These are phyloP conservation scores for Ceriops tagal DNA, from an alignment of 345 rosid species.

Conservation along the genomic window DNA sequence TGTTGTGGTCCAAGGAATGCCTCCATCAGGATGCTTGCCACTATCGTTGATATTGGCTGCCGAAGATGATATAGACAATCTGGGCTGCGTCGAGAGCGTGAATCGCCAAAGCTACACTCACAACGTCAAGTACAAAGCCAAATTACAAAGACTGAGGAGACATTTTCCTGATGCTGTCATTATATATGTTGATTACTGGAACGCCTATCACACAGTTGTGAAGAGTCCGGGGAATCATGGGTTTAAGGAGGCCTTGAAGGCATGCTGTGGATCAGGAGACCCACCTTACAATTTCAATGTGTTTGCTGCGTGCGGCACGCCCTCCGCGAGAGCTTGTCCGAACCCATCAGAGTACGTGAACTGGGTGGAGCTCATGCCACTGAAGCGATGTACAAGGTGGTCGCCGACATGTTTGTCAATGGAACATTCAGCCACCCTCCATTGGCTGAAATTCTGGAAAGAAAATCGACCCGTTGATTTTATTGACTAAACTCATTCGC, in stretches of 20 bases:
- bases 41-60: slow-evolving; percentile 56
- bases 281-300: slow-evolving; percentile 61
- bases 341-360: slow-evolving; percentile 60
- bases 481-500: too few species aligned
- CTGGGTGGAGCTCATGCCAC: slow-evolving; percentile 97
- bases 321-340: slow-evolving; percentile 39
- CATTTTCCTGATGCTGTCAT: slow-evolving; percentile 58
- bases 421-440: slow-evolving; percentile 55
- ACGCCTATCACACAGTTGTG: slow-evolving; percentile 56
- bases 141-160: slow-evolving; percentile 43
- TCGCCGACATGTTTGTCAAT: slow-evolving; percentile 56
- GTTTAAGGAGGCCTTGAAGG: slow-evolving; percentile 65
- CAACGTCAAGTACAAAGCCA: slow-evolving; percentile 44
- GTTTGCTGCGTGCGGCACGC: slow-evolving; percentile 57
- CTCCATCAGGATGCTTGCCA: slow-evolving; percentile 73
- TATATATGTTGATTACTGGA: slow-evolving; percentile 73
- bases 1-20: slow-evolving; percentile 76
- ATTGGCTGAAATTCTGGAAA: too few species aligned
- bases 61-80: slow-evolving; percentile 52
- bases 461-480: too few species aligned
- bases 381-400: slow-evolving; percentile 70
- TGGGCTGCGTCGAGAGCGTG: slow-evolving; percentile 73
- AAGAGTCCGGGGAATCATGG: slow-evolving; percentile 47
- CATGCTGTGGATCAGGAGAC: slow-evolving; percentile 75
- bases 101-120: slow-evolving; percentile 56